These are phyloP conservation scores for Rosa lucieae DNA, from an alignment of 306 rosid genomes.

Conservation along the genomic window DNA sequence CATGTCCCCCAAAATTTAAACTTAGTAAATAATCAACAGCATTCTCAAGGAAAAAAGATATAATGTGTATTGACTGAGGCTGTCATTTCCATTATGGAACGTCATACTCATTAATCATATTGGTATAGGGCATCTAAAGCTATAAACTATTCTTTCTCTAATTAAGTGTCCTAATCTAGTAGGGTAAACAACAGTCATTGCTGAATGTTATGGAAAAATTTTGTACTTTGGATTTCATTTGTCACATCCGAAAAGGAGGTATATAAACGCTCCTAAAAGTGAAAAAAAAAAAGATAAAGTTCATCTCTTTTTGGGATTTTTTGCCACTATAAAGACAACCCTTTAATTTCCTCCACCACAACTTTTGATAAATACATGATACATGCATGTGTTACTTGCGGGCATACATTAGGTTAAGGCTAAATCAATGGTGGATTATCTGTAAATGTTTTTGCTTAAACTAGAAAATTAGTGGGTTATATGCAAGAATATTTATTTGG, in stretches of 20 bases:
- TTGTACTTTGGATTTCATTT: constrained; percentile 44
- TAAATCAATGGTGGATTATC: background rate
- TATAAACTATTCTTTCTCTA: constrained; percentile 9
- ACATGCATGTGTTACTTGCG: background rate
- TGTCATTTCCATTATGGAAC: background rate
- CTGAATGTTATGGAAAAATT: constrained; percentile 30
- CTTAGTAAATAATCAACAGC: constrained; percentile 16
- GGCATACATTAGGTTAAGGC: too few relatives aligned
- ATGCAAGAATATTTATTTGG: background rate
- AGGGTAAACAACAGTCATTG: constrained; percentile 32
- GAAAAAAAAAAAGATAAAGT: constrained; percentile 30
- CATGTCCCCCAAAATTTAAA: constrained; percentile 18
- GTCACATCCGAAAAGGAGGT: constrained; percentile 26
- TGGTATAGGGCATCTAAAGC: background rate
- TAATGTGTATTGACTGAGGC: constrained; percentile 15
- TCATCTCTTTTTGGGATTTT: constrained; percentile 35
- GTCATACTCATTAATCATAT: background rate
- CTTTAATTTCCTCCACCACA: background rate
- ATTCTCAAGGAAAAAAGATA: constrained; percentile 33
- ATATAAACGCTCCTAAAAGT: constrained; percentile 39
- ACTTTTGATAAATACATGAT: constrained; percentile 1
- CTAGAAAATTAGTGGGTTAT: background rate
- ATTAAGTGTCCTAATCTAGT: constrained; percentile 34
- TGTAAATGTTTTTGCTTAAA: background rate
- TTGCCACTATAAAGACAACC: constrained; percentile 31